These are phyloP conservation scores for Heterobasidion irregulare DNA, from an alignment of 1,284 basidiomycete species.

Conservation along the genomic window DNA sequence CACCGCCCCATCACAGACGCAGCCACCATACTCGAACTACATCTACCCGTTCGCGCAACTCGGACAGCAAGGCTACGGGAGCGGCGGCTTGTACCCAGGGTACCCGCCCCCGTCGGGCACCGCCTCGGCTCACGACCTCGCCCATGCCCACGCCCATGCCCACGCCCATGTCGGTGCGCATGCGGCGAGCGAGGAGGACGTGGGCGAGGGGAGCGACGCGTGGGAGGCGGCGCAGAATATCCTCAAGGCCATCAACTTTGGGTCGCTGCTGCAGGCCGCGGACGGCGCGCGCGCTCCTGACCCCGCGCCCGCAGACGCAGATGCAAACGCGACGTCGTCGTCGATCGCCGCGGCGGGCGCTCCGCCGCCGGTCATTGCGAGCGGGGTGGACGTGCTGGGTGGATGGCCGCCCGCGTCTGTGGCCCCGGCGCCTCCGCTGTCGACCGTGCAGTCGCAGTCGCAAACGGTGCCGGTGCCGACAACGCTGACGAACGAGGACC, in stretches of 20 bases:
- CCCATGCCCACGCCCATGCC: background rate
- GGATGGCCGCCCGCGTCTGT: background rate
- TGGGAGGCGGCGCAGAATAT: slow-evolving; percentile 73
- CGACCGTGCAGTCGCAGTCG: background rate
- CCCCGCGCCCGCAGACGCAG: background rate
- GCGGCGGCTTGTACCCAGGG: background rate
- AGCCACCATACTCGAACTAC: slow-evolving; percentile 15
- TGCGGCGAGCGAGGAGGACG: slow-evolving; percentile 20
- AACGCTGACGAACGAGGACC: slow-evolving; percentile 28
- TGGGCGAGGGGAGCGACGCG: slow-evolving; percentile 42
- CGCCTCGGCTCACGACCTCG: background rate
- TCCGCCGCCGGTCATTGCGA: slow-evolving; percentile 1
- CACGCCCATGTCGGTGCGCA: background rate
- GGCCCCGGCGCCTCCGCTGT: background rate
- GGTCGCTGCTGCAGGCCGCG: slow-evolving; percentile 31
- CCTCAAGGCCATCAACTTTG: slow-evolving; percentile 67
- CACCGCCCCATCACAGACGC: slow-evolving; percentile 6
- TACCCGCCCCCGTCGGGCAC: background rate
- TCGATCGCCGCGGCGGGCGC: background rate
- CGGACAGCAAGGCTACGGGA: background rate
- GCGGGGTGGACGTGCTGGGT: background rate
- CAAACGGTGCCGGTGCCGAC: slow-evolving; percentile 7
- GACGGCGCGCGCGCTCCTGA: background rate
- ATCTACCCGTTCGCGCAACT: slow-evolving; percentile 14
- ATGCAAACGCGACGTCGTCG: background rate